A percentile compares a stretch with the other conserved stretches of the same genome.
phyloP scores from a whole-genome alignment of 352 stramenopile species.

The Elongisporangium undulatum region DNA sequence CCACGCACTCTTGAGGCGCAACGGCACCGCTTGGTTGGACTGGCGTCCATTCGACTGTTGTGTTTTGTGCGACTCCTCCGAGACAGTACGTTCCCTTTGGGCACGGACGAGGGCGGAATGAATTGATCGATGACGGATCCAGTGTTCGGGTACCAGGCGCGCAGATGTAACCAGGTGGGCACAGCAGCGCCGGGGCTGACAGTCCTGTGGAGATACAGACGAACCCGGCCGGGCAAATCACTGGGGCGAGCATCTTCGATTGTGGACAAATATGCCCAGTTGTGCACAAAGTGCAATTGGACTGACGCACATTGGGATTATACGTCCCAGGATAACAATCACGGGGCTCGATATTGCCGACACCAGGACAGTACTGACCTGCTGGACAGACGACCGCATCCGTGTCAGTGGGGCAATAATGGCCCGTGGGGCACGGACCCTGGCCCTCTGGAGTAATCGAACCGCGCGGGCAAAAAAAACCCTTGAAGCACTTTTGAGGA shows the following conservation, averaged over 20 bases:
- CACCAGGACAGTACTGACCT: slow-evolving; percentile 93
- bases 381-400: slow-evolving; percentile 89
- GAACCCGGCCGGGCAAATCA: slow-evolving; percentile 92
- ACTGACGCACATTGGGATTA: slow-evolving; percentile 75
- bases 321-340: slow-evolving; percentile 95
- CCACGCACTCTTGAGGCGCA: slow-evolving; percentile 91
- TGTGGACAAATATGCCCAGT: slow-evolving; percentile 93
- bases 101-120: slow-evolving; percentile 85
- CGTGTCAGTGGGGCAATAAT: slow-evolving; percentile 92
- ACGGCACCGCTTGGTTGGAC: slow-evolving; percentile 71
- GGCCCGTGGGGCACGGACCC: slow-evolving; percentile 93
- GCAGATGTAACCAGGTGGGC: slow-evolving; percentile 94
- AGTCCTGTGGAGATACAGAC: slow-evolving; percentile 93
- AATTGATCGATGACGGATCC: slow-evolving; percentile 78
- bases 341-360: slow-evolving; percentile 90
- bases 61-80: slow-evolving; percentile 90
- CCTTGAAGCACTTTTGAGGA: slow-evolving; percentile 93
- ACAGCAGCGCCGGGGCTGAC: slow-evolving; percentile 88
- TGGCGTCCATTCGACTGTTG: slow-evolving; percentile 91
- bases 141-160: slow-evolving; percentile 88
- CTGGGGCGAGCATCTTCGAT: slow-evolving; percentile 60
- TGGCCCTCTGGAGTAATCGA: slow-evolving; percentile 89
- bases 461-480: slow-evolving; percentile 95
- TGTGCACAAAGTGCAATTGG: slow-evolving; percentile 93
- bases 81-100: slow-evolving; percentile 93